Conservation (phyloP, 2,329 filamentous ascomycete genomes). For the Pestalotiopsis sp. region DNA sequence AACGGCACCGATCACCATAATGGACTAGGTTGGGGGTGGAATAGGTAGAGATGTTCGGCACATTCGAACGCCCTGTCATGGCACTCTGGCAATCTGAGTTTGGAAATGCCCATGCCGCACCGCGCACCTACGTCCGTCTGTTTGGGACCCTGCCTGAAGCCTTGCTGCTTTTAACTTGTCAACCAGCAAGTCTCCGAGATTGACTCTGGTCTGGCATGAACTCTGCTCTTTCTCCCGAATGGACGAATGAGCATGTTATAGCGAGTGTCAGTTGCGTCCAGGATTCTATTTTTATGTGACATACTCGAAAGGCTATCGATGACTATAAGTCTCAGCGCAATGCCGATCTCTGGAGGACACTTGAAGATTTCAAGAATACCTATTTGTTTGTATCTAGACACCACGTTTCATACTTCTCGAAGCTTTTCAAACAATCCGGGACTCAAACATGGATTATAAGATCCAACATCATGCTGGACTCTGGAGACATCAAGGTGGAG, state of each 20-base stretch:
- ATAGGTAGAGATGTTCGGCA: not conserved
- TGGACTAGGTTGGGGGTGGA: not conserved
- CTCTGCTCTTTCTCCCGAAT: not conserved
- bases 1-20: not conserved
- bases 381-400: too few species aligned
- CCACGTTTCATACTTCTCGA: not conserved
- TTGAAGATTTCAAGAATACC: too few species aligned
- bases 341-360: too few species aligned
- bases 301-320: not conserved
- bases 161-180: not conserved
- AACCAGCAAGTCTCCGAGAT: too few species aligned
- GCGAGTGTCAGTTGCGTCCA: too few species aligned
- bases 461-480: not conserved
- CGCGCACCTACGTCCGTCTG: not conserved
- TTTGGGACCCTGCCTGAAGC: not conserved
- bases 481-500: not conserved
- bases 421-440: not conserved
- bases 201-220: not conserved
- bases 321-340: too few species aligned
- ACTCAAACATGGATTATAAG: not conserved
- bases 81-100: not conserved
- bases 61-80: not conserved
- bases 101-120: not conserved
- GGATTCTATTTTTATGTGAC: not conserved
- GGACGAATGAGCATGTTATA: too few species aligned